Evolutionary conservation across 495 filamentous ascomycete genomes (phyloP), one percentile per base, ranked within the genome.

Genomic region (Trypethelium eluteriae): DNA sequence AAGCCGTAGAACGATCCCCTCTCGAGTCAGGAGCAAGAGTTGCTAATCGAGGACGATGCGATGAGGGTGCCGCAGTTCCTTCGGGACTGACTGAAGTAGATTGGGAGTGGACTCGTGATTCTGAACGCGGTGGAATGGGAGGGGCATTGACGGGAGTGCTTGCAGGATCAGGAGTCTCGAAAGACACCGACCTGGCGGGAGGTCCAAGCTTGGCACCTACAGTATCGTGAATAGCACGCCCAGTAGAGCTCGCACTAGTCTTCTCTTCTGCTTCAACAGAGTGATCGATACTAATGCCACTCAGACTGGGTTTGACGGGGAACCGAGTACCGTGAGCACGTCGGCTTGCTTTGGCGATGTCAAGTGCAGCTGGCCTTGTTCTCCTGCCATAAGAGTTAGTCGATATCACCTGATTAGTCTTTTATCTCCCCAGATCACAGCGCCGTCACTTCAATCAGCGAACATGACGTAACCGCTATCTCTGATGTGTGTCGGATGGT

Each of bases 271-370:
- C 53, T 59, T 59, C 53, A 7, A 14, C 53, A 36, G 53, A 34
- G 32, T 34, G 53, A 59, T 59, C 53, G 11, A 59, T 32, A 36
- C 53, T 59, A 32, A 77, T 76, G 36, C 74, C 78, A 65, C 75
- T 81, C 39, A 83, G 83, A 73, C 90, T 89, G 46, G 91, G 88
- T 64, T 88, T 89, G 65, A 96, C 86, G 0, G 92, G 92, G 70
- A 96, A 96, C 35, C 92, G 86, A 59, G 53, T 59, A 59, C 53
- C 53, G 32, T 59, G 53, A 34, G 53, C 53, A 36, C 53, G 53
- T 18, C 53, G n/a, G 7, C 25, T 59, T 2, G 53, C 53, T 14
- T 59, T 59, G 53, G 53, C 53, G 36, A 59, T 59, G 32, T 59
- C 53, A 59, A 59, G 53, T 5, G 53, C 53, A 11, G 53, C 53